These are phyloP conservation scores for Liquidambar formosana DNA, from an alignment of 164 flowering plant genomes.

Conservation along the genomic window DNA sequence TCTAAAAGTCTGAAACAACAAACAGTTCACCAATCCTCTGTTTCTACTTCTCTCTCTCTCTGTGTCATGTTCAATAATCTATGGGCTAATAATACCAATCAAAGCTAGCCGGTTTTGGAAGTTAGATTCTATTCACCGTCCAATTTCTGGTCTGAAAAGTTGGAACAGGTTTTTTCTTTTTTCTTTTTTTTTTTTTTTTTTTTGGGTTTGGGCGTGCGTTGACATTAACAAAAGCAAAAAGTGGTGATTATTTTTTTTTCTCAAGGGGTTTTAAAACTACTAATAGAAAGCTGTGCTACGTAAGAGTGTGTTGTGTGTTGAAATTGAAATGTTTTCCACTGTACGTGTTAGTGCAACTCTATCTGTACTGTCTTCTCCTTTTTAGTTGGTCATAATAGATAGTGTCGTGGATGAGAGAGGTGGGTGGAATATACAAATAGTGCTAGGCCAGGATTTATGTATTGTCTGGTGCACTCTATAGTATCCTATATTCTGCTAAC, in stretches of 20 bases:
- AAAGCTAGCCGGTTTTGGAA: neutral
- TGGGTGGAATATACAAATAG: no score
- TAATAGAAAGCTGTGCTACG: no score
- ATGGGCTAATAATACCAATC: neutral
- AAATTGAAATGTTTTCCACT: neutral
- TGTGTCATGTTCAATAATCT: neutral
- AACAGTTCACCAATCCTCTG: neutral
- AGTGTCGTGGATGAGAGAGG: no score
- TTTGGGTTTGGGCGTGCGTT: conserved; percentile 10
- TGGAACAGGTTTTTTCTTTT: neutral
- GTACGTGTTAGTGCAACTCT: conserved; percentile 26
- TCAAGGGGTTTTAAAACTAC: no score
- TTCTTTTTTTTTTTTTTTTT: neutral
- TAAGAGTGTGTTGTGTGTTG: neutral
- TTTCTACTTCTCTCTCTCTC: neutral
- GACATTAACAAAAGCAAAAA: no score
- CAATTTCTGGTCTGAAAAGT: conserved; percentile 8
- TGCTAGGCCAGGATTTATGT: no score
- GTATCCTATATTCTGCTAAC: neutral
- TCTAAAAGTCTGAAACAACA: no score
- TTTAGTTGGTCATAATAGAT: no score
- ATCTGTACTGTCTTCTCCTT: conserved; percentile 21
- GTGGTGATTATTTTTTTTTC: no score
- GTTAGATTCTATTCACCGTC: conserved; percentile 1
- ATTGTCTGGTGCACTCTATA: neutral